Conservation (phyloP, 192 early-diverging fungal species). For the Coemansia sp. region DNA sequence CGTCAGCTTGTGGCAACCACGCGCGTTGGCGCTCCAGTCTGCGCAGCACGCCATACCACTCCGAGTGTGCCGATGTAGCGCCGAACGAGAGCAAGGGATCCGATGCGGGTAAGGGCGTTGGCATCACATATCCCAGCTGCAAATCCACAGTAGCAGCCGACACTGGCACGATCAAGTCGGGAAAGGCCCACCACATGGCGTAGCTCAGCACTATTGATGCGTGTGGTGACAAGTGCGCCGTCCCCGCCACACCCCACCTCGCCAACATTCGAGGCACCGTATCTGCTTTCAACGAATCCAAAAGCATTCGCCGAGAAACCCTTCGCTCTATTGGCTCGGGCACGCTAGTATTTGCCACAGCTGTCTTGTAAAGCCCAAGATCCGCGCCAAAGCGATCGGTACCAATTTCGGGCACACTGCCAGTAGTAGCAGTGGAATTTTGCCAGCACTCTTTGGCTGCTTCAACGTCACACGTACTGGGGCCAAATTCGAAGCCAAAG, state of each 20-base stretch:
- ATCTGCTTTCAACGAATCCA: conserved; percentile 17
- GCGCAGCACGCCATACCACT: conserved; percentile 50
- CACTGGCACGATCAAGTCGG: conserved; percentile 43
- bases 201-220: conserved; percentile 17
- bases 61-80: conserved; percentile 12
- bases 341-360: not conserved
- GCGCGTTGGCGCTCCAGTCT: conserved; percentile 18
- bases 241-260: conserved; percentile 12
- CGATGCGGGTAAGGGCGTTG: not conserved
- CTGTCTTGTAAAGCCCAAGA: not conserved
- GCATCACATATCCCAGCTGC: conserved; percentile 28
- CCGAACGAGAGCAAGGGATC: conserved; percentile 2
- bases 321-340: not conserved
- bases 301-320: conserved; percentile 27
- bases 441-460: not conserved
- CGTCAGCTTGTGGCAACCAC: conserved; percentile 39
- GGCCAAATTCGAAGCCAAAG: not conserved
- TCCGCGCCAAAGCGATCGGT: not conserved
- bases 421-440: not conserved
- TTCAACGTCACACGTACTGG: not conserved
- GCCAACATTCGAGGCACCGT: conserved; percentile 27
- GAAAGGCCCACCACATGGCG: conserved; percentile 31
- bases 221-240: conserved; percentile 14
- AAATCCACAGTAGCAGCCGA: conserved; percentile 26
- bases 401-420: not conserved